These are phyloP conservation scores for Venturia aucupariae DNA, from an alignment of 2,329 filamentous ascomycete genomes.

Conservation along the genomic window DNA sequence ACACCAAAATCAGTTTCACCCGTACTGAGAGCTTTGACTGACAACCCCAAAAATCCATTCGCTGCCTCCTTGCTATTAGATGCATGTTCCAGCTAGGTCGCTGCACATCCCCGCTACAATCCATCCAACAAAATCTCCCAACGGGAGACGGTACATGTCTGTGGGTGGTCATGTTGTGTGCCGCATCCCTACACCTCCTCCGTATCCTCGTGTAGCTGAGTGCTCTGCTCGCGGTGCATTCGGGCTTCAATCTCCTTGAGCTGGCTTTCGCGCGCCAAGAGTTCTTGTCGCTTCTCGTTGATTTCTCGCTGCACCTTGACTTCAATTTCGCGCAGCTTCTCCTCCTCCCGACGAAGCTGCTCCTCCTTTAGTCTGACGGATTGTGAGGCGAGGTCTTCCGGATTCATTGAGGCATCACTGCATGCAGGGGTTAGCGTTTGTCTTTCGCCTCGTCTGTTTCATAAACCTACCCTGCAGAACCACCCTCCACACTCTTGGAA, in stretches of 20 bases:
- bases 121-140: not conserved
- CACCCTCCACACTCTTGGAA: conserved; percentile 96
- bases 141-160: not conserved
- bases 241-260: conserved; percentile 97
- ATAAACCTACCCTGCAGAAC: conserved; percentile 69
- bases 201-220: conserved; percentile 20
- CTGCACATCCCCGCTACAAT: not conserved
- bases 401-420: conserved; percentile 85
- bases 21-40: not conserved
- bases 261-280: conserved; percentile 94
- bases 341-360: conserved; percentile 96
- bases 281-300: conserved; percentile 98
- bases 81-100: not conserved
- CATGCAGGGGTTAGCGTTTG: conserved; percentile 25
- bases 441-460: not conserved
- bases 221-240: conserved; percentile 79
- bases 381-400: conserved; percentile 91
- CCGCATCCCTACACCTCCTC: conserved; percentile 7
- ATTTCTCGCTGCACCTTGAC: conserved; percentile 99
- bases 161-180: not conserved
- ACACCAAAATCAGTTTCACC: not conserved
- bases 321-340: conserved; percentile 99
- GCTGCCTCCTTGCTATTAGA: not conserved
- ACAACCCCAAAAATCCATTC: not conserved
- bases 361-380: conserved; percentile 99